Evolutionary conservation across 192 early-diverging fungal species (phyloP), one percentile per base, ranked within the genome.

Genomic region (Piromyces finnis): DNA sequence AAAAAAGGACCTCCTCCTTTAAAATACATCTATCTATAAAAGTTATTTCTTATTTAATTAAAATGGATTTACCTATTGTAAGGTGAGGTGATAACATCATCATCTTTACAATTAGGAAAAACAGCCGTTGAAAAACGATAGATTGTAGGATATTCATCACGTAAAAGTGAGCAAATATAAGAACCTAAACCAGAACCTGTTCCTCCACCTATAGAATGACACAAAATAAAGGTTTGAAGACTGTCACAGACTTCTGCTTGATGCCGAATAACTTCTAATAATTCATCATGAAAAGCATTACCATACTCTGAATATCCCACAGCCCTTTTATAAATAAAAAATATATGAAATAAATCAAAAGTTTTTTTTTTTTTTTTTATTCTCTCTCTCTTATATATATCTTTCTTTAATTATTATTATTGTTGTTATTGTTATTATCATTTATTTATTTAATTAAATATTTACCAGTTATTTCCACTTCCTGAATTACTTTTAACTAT

Each of bases 171-270:
- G 30, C 39, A 77, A 15, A 91, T 79, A 59, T 81, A 84, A 2
- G 85, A 85, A n/a, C 90, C 90, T n/a, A 91, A 83, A 18, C 90
- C 90, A 36, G 82, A 83, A 15, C 90, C 90, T n/a, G 90, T 91
- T 18, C 90, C 90, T 26, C 90, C 90, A 26, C 90, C 90, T 5
- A 87, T 59, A 14, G 88, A 89, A 15, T 81, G 77, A 14, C 90
- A 78, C 36, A 86, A 39, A 78, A 91, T 88, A 77, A 91, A 88
- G 9, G 88, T 86, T 78, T 90, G 88, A 30, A 91, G 51, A 17
- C 83, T 37, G 77, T 90, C 88, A 78, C 89, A 90, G 27, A n/a
- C 41, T 82, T 91, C 90, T 28, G 88, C 87, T 81, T 91, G 80
- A 12, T 77, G 82, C 26, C 86, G 78, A 15, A 90, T 77, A 5